Evolutionary conservation across 75 land plant genomes (phyloP), one percentile per base, ranked within the genome.

Genomic region (Cryptomeria japonica): DNA sequence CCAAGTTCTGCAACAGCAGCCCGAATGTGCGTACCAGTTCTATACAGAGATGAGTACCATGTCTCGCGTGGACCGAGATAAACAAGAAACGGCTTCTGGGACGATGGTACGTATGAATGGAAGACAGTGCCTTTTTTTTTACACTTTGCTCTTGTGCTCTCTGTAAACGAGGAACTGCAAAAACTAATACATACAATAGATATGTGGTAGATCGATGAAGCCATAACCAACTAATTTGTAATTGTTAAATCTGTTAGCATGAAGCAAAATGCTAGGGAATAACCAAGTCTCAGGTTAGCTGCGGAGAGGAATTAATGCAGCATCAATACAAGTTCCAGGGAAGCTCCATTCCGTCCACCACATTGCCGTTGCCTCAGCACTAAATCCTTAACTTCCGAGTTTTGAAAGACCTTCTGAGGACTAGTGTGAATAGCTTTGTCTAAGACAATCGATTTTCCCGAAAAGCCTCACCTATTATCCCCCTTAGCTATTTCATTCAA

Each of bases 31-130:
- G 25, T 93, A 98, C 80, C 95, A 95, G 84, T 97, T 97, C 75
- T 98, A 98, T 89, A 93, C 92, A 41, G 96, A 98, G 82, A 89
- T 86, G 0, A 98, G 99, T 91, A 90, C 93, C 6, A 93, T 95
- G 93, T 46, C 89, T 76, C 94, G 93, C 39, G 76, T 91, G 42
- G 94, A 95, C 73, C 91, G 95, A 16, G 83, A 87, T 78, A 88
- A 47, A 5, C 51, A 87, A 18, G 91, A 94, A 19, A 79, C 90
- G 5, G 95, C 94, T 15, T 72, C 89, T 51, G 93, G 88, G 80
- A 92, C 89, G 94, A 55, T 90, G 94, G 96, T 95, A 91, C 42
- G 84, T 36, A 38, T 42, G 84, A 82, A 82, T 16, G 44, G 84
- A 42, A 82, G 22, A 39, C 47, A 16, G 25, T 16, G 47, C 47